Base-by-base conservation (phyloP, 257 asterid genomes). In the Echites panduratus region DNA sequence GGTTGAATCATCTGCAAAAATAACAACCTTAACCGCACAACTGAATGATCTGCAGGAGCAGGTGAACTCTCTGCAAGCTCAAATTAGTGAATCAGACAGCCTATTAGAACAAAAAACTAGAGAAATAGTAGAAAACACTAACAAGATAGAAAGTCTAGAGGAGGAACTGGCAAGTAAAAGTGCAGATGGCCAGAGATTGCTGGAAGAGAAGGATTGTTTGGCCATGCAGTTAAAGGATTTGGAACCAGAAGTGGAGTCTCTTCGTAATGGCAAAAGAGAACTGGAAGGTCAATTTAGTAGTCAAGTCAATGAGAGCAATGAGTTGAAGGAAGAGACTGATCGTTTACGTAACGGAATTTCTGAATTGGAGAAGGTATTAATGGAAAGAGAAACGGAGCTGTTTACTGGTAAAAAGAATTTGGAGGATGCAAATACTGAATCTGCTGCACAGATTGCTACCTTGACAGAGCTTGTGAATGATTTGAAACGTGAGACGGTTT, bases 241-340 rank as follows among this genome's bases (percentile, higher is more conserved):
- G 59, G 77, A 75, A 57, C 22, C 12, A 26, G 70, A 9, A 43
- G 70, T 54, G 19, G 73, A 65, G 63, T 48, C 72, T 61, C 68
- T 73, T 9, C 66, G 38, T 74, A 20, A 16, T 24, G 71, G 75
- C 29, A 87, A 80, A 72, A 73, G 32, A 67, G 89, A 86, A 35
- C 68, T 89, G 76, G 96, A 84, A 79, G 86, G 88, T 77, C 84
- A 86, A 63, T 70, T 89, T 56, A 70, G 77, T 61, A 77, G 66
- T 16, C 84, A 80, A 73, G 79, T 56, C 50, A 65, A 81, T n/a
- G 90, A 89, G 78, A 68, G 76, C 56, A 76, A 17, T 72, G 68
- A 29, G 57, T 19, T 79, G 61, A 73, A n/a, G 47, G 47, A 76
- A 7, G 77, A 69, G 53, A 79, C 77, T 43, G 74, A 61, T 58